Evolutionary conservation across 805 yeast species (phyloP).

Genomic region (Yarrowia alimentaria): DNA sequence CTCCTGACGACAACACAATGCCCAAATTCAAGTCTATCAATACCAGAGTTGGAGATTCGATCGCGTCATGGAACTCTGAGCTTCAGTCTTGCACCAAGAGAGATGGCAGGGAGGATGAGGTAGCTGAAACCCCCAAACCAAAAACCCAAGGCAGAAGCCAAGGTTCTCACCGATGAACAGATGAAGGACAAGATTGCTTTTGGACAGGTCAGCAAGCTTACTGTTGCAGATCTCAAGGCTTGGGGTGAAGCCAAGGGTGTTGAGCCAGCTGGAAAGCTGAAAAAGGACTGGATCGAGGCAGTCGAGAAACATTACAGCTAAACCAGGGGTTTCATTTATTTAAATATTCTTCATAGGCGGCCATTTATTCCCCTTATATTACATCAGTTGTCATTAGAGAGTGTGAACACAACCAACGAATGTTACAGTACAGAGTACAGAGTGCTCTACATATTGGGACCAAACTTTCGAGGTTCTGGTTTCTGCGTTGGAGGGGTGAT

Average conservation of each 20-base stretch:
- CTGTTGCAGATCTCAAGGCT: slow-evolving; percentile 28
- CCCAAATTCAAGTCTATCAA: slow-evolving; percentile 36
- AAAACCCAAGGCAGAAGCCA: neutral
- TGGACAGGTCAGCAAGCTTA: neutral
- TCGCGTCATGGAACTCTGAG: slow-evolving; percentile 27
- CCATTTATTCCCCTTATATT: too few relatives aligned
- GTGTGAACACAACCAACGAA: too few relatives aligned
- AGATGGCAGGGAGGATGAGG: neutral
- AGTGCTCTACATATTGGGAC: too few relatives aligned
- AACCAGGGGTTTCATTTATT: too few relatives aligned
- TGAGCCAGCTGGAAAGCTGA: slow-evolving; percentile 8
- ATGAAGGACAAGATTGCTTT: neutral
- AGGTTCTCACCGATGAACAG: neutral
- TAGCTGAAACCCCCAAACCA: too few relatives aligned
- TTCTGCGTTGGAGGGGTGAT: too few relatives aligned
- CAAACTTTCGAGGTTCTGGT: too few relatives aligned
- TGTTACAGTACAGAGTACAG: too few relatives aligned
- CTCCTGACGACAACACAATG: slow-evolving; percentile 32
- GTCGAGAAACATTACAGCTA: too few relatives aligned
- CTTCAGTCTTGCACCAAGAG: neutral
- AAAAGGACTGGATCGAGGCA: slow-evolving; percentile 22
- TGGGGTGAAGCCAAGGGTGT: slow-evolving; percentile 17
- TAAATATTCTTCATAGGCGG: too few relatives aligned
- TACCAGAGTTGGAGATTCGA: slow-evolving; percentile 32
- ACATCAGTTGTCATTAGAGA: too few relatives aligned